phyloP scores from a whole-genome alignment of 805 yeast genomes.

The Ogataea nitratoaversa region DNA sequence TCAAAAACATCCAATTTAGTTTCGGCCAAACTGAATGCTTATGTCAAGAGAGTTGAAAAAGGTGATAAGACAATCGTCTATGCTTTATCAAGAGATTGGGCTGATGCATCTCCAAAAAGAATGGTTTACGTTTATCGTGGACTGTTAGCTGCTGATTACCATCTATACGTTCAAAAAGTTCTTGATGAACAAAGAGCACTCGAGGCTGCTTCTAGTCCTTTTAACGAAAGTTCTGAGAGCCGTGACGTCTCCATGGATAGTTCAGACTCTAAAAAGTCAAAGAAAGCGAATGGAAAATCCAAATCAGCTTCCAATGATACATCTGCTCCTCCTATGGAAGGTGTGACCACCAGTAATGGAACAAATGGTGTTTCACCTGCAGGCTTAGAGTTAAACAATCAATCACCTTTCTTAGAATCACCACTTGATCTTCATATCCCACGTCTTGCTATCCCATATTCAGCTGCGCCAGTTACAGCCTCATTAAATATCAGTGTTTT shows the following conservation, averaged over 20 bases:
- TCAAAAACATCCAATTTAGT: slow-evolving; percentile 79
- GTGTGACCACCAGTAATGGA: slow-evolving; percentile 8
- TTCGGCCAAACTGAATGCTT: slow-evolving; percentile 78
- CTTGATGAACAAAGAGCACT: slow-evolving; percentile 46
- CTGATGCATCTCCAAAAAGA: slow-evolving; percentile 83
- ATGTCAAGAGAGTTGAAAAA: slow-evolving; percentile 79
- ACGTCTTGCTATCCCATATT: slow-evolving; percentile 56
- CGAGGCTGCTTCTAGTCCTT: slow-evolving; percentile 16
- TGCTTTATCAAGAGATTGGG: slow-evolving; percentile 84
- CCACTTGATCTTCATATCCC: slow-evolving; percentile 31
- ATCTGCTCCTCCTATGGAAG: slow-evolving; percentile 13
- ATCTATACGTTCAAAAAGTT: slow-evolving; percentile 62
- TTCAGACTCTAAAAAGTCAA: slow-evolving; percentile 13
- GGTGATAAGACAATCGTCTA: slow-evolving; percentile 71
- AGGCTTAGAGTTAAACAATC: slow-evolving; percentile 24
- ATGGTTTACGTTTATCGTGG: slow-evolving; percentile 89
- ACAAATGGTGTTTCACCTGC: slow-evolving; percentile 25
- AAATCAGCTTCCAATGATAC: slow-evolving; percentile 10
- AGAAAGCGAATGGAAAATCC: slow-evolving; percentile 13
- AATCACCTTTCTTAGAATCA: slow-evolving; percentile 28
- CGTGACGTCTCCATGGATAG: slow-evolving; percentile 12
- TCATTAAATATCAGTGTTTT: slow-evolving; percentile 26
- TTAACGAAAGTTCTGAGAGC: slow-evolving; percentile 49
- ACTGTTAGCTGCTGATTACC: slow-evolving; percentile 68
- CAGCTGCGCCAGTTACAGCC: slow-evolving; percentile 76